Evolutionary conservation across 2,329 filamentous ascomycete genomes (phyloP), one percentile per base, ranked within the genome.

Genomic region (Annulohypoxylon truncatum): DNA sequence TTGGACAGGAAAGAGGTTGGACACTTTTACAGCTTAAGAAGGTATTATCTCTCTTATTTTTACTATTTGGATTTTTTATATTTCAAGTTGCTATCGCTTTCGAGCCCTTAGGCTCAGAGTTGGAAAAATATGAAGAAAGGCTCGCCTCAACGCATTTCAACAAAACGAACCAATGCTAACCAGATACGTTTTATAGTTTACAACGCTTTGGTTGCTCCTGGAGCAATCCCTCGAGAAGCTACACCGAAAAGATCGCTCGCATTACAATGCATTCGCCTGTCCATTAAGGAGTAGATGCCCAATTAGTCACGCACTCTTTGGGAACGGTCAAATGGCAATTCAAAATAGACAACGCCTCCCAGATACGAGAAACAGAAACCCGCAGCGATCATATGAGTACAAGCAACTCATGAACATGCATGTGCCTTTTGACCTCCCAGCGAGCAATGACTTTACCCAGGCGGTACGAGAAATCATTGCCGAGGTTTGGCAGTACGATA

Each of bases 11-110:
- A 42, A 47, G 18, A 0, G 70, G 70, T 5, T 75, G 65, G 62
- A 70, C 52, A 2, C 38, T 75, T 10, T 35, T 71, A 5, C 59
- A 70, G 20, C 56, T 75, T 15, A 75, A 75, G 54, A 72, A 69
- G 55, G 66, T 68, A 52, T 55, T 48, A 42, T 42, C 20, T 29
- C 7, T 8, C 29, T 31, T n/a, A 12, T 40, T 47, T 26, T 13
- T 28, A 5, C n/a, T 20, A 26, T 26, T 26, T 6, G n/a, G n/a
- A n/a, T 5, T n/a, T 8, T 2, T 4, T 31, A 24, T 18, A 13
- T 18, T 26, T 13, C 46, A n/a, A n/a, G 9, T 24, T 18, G 20
- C 26, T 29, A 7, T 48, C 9, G 4, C 24, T 3, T 35, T 40
- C 4, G 9, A 31, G 20, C 5, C 29, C 13, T 3, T 7, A 6